These are phyloP conservation scores for Colletotrichum acutatum DNA, from an alignment of 2,329 filamentous ascomycete species.

Conservation along the genomic window DNA sequence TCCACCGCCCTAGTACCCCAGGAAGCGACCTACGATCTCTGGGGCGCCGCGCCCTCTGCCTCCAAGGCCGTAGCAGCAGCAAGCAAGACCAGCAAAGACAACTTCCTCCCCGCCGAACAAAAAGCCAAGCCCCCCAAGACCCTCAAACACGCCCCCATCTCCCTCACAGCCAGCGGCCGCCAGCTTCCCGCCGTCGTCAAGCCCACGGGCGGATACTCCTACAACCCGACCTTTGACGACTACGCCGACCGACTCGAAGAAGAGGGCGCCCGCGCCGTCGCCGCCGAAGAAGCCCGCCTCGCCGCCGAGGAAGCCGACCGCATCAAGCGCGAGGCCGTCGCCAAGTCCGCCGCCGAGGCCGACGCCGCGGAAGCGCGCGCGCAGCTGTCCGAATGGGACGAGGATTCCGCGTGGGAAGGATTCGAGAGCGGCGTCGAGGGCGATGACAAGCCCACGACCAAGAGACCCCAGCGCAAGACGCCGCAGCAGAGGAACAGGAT, in stretches of 20 bases:
- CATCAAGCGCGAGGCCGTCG: slow-evolving; percentile 74
- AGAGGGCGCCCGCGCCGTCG: slow-evolving; percentile 83
- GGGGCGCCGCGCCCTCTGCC: slow-evolving; percentile 63
- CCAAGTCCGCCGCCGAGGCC: slow-evolving; percentile 76
- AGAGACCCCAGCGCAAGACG: slow-evolving; percentile 86
- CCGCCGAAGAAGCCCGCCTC: slow-evolving; percentile 80
- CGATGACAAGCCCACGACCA: slow-evolving; percentile 62
- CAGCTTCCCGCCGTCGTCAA: slow-evolving; percentile 80
- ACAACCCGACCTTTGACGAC: slow-evolving; percentile 89
- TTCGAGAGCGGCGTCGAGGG: slow-evolving; percentile 81
- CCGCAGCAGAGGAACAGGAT: slow-evolving; percentile 87
- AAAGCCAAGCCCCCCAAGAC: slow-evolving; percentile 79
- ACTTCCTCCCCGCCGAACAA: slow-evolving; percentile 75
- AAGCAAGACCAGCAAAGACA: slow-evolving; percentile 51
- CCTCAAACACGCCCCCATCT: slow-evolving; percentile 80
- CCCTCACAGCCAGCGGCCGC: slow-evolving; percentile 86
- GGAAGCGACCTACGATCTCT: slow-evolving; percentile 82
- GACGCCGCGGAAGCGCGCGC: slow-evolving; percentile 77
- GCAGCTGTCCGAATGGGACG: slow-evolving; percentile 78
- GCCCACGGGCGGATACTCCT: slow-evolving; percentile 86
- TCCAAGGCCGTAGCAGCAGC: slow-evolving; percentile 36
- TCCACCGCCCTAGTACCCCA: slow-evolving; percentile 64
- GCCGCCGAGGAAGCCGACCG: slow-evolving; percentile 74
- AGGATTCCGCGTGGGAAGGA: slow-evolving; percentile 92
- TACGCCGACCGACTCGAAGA: slow-evolving; percentile 81